Base-by-base conservation (phyloP, 305 asterid genomes). In the Andrographis paniculata region DNA sequence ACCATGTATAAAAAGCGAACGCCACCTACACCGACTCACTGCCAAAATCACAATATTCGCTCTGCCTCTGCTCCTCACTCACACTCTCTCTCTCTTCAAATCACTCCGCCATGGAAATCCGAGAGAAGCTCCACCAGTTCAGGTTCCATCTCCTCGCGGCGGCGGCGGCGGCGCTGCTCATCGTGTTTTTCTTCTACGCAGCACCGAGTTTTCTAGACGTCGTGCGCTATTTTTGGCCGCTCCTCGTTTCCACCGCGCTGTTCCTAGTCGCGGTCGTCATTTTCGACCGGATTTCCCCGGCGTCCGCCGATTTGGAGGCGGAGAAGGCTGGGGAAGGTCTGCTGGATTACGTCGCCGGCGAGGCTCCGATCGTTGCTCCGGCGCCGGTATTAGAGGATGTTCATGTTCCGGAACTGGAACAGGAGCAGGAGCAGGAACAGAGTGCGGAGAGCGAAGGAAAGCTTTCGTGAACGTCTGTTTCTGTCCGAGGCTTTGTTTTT, bases 141-240 rank as follows among this genome's bases (percentile, higher is more conserved):
- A 84, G 74, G 31, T 30, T 67, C 60, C 79, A 70, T 14, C 69
- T 84, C 56, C 64, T 76, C 22, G 3, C 67, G 37, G 66, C 36
- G 19, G 6, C 48, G 12, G 30, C 60, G 17, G 50, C 64, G 20
- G 13, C 30, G 21, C 18, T 64, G 42, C 33, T 51, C 14, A 37
- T 73, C 45, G 9, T 41, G 42, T 41, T 21, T 6, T 22, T 61
- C 5, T 19, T 69, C 63, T 73, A 62, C 43, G 53, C 76, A 0
- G 81, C 93, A 12, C 86, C 86, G 3, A 67, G 74, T n/a, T 67
- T 84, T 24, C 46, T 78, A 52, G 72, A 78, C 45, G 13, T 80
- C 33, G 11, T 84, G 0, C 60, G 51, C 21, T 84, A 58, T 71
- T 84, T 84, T 14, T 75, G 81, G 83, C 95, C 95, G 37, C 93